Evolutionary conservation across 108 stramenopile species (phyloP), one percentile per base, ranked within the genome.

Genomic region (Nannochloropsis gaditana): DNA sequence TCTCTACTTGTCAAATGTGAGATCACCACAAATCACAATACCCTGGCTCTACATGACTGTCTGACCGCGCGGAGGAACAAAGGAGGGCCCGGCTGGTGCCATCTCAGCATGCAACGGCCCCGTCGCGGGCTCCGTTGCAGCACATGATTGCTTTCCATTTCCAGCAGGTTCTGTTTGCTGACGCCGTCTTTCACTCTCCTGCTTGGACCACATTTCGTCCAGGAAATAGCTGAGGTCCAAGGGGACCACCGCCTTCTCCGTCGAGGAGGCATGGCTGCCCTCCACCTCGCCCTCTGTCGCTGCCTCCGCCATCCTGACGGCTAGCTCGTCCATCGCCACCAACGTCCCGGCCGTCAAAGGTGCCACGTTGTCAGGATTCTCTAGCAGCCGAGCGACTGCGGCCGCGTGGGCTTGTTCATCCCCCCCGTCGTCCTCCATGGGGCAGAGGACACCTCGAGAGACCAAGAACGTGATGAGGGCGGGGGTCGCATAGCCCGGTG

Each of bases 201-300:
- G 59, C 59, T 73, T 73, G 19, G 59, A 73, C 59, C 59, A 73
- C 19, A 73, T 73, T 2, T 73, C 59, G 8, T 73, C 59, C 1
- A 73, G n/a, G n/a, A n/a, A 73, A 73, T 73, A 73, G n/a, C 59
- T 73, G 15, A 73, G n/a, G n/a, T 73, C 59, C 59, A 73, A n/a
- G 19, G 59, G 59, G 4, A n/a, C 59, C 59, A 73, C 19, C 59
- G n/a, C 59, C 59, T 73, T n/a, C n/a, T 15, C 4, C n/a, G 59
- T n/a, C 19, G 4, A 15, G 19, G 59, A n/a, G n/a, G 15, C 19
- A 15, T n/a, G 19, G n/a, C 59, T 73, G 15, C 59, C 59, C 15
- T 8, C 59, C 4, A 15, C 6, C n/a, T 73, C 6, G 2, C 59
- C 19, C n/a, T 73, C 59, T n/a, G 59, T 73, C 59, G 59, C 59